phyloP scores from a whole-genome alignment of 202 grass and related monocot species.

The Musa balbisiana region DNA sequence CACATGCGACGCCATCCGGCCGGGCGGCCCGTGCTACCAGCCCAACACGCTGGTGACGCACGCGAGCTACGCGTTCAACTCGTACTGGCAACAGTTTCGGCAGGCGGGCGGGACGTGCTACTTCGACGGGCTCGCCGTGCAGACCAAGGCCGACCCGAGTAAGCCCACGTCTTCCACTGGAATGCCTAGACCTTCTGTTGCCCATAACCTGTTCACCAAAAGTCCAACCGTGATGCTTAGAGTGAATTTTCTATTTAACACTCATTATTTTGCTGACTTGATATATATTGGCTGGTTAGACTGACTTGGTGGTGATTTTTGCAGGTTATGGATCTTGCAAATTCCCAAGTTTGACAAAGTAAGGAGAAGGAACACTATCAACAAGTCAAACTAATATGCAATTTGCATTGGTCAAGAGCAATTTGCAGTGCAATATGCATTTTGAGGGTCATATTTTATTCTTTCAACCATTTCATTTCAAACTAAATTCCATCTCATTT shows the following conservation, averaged over 20 bases:
- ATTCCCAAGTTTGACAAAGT: neutral
- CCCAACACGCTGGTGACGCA: slow-evolving; percentile 29
- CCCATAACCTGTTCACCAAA: neutral
- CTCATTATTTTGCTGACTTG: neutral
- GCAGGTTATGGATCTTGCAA: slow-evolving; percentile 14
- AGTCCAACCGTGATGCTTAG: neutral
- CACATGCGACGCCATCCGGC: slow-evolving; percentile 30
- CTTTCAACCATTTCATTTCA: no score
- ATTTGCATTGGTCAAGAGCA: neutral
- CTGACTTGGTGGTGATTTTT: neutral
- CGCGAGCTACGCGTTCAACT: slow-evolving; percentile 79
- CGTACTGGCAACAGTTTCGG: slow-evolving; percentile 90
- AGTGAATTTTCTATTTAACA: no score
- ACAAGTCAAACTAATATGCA: neutral
- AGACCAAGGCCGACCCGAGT: slow-evolving; percentile 70
- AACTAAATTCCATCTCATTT: no score
- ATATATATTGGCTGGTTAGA: neutral
- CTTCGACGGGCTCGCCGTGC: slow-evolving; percentile 67
- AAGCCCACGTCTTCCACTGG: slow-evolving; percentile 18
- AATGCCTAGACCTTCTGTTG: neutral
- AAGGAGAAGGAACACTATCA: neutral
- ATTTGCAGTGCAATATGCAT: neutral
- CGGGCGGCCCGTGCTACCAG: slow-evolving; percentile 27
- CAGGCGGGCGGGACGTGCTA: slow-evolving; percentile 65
- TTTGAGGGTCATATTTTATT: neutral